Base-by-base conservation (phyloP, 306 rosid species). In the Hippophae rhamnoides region DNA sequence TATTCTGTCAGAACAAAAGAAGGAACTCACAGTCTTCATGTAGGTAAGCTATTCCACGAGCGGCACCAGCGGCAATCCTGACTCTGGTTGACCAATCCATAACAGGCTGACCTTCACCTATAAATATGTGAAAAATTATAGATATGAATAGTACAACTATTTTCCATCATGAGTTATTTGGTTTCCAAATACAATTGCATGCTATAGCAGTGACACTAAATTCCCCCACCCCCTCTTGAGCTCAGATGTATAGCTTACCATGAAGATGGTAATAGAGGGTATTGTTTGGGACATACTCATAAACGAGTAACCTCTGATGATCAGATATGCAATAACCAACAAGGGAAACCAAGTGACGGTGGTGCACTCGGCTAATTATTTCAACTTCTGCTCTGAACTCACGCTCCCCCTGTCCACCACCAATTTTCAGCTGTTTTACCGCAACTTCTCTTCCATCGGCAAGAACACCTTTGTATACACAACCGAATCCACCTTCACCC, bases 401-500 rank as follows among this genome's bases (percentile, higher is more conserved):
- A 38, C 97, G 96, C 60, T 92, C 99, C 58, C 99, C 99, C 77
- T 93, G 99, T 52, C 85, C 90, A 62, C 97, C 86, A 61, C 97
- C 99, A 74, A 80, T 58, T 81, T 82, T 93, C 45, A 93, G 85
- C 67, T 88, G 99, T 72, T 93, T 93, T 61, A 93, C 96, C 57
- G 99, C 99, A 42, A 93, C 95, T 41, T 65, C 97, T 75, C 95
- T 84, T 72, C 95, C 95, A 77, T 88, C 95, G 41, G 60, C 46
- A 41, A 93, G 83, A 43, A 66, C 54, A 66, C 99, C 99, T 78
- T 86, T 93, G 79, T 85, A 93, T 12, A 93, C 99, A 76, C 95
- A 88, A 62, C 99, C 99, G 80, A 93, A 93, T 69, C 99, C 99
- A 69, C 97, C 99, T 82, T 93, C 98, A 31, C 98, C 98, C 85